Conservation (phyloP, 768 basidiomycete species). For the Tubosaeta sp. region DNA sequence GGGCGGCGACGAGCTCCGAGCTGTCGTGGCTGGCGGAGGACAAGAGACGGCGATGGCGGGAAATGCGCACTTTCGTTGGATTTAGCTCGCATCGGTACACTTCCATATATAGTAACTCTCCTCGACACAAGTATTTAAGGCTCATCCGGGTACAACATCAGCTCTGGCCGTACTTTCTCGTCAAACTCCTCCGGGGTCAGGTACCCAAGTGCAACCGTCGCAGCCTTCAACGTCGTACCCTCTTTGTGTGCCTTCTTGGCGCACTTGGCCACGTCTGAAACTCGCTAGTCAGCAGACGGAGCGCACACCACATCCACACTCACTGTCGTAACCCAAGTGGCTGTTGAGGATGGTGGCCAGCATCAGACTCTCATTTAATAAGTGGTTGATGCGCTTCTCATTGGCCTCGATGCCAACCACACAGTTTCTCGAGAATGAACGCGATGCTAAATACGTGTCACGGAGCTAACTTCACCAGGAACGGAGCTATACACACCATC, state of each 20-base stretch:
- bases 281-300: slow-evolving; percentile 6
- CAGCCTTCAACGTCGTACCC: slow-evolving; percentile 93
- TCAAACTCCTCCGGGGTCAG: slow-evolving; percentile 91
- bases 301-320: slow-evolving; percentile 32
- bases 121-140: slow-evolving; percentile 13
- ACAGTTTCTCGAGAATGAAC: slow-evolving; percentile 96
- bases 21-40: slow-evolving; percentile 11
- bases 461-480: slow-evolving; percentile 1
- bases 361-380: slow-evolving; percentile 96
- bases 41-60: slow-evolving; percentile 29
- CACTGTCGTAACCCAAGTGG: slow-evolving; percentile 95
- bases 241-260: slow-evolving; percentile 99
- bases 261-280: slow-evolving; percentile 89
- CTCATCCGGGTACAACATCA: slow-evolving; percentile 80
- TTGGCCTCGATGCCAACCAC: slow-evolving; percentile 96
- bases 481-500: slow-evolving; percentile 58
- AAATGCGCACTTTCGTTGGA: slow-evolving; percentile 33
- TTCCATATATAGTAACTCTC: slow-evolving; percentile 26
- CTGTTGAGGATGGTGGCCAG: slow-evolving; percentile 96
- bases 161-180: slow-evolving; percentile 84
- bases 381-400: slow-evolving; percentile 83
- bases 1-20: background rate
- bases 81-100: slow-evolving; percentile 33
- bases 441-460: slow-evolving; percentile 49
- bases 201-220: slow-evolving; percentile 83